A percentile compares a stretch with the other conserved stretches of the same genome.
Evolutionary conservation across 768 basidiomycete genomes (phyloP).

Genomic region (Trametes cubensis): DNA sequence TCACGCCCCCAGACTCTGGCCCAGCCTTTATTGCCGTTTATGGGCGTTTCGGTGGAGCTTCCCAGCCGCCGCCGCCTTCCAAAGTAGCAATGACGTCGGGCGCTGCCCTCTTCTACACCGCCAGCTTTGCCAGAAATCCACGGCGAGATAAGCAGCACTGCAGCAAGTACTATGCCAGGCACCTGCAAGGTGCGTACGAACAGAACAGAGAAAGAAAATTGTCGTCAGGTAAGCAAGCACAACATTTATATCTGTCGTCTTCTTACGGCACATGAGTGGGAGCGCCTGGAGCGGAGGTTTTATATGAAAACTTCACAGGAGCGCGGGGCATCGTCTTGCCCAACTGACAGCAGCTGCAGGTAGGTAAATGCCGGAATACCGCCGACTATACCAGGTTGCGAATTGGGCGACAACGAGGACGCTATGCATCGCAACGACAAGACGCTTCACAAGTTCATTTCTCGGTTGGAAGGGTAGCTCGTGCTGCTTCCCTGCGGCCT

Average conservation of each 20-base stretch:
- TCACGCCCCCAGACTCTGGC: constrained; percentile 13
- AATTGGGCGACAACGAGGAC: neutral
- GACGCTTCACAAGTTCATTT: neutral
- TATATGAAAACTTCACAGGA: neutral
- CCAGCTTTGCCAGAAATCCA: neutral
- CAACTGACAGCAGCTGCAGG: neutral
- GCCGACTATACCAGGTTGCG: neutral
- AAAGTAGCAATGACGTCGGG: constrained; percentile 6
- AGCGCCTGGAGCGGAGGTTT: too few relatives aligned
- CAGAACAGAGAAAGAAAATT: neutral
- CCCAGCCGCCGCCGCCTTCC: constrained; percentile 6
- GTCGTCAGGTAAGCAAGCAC: neutral
- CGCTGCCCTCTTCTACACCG: neutral
- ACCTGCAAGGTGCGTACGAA: neutral
- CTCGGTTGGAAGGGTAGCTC: constrained; percentile 6
- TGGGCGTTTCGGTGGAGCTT: constrained; percentile 19
- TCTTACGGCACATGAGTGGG: neutral
- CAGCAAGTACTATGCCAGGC: neutral
- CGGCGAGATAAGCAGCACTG: too few relatives aligned
- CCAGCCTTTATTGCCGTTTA: constrained; percentile 13
- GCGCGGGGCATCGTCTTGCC: neutral
- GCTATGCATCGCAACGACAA: neutral
- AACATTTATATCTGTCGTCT: neutral
- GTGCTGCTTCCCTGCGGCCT: neutral
- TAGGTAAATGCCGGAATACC: neutral